Base-by-base conservation (phyloP, 2,329 filamentous ascomycete genomes). In the Aspergillaceae sp. region DNA sequence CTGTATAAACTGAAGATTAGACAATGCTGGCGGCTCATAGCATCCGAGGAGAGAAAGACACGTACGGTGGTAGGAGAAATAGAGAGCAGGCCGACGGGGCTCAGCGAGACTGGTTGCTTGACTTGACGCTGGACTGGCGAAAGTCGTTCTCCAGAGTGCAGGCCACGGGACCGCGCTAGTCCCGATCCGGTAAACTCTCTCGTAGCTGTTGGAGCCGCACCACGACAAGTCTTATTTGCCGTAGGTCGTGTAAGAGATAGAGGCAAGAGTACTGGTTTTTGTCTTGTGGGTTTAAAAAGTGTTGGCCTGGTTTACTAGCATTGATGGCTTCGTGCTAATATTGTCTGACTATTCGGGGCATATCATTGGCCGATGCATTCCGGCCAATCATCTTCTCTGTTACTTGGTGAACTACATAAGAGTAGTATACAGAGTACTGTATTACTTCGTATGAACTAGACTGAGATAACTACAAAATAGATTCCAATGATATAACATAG, bases 131-230 rank as follows among this genome's bases (percentile, higher is more conserved):
- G 53, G 44, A 42, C 41, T 41, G 45, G 49, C 19, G 53, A 51
- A 52, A 51, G 51, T 56, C 50, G 48, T 48, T 48, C 43, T 52
- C 46, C 47, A 48, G 51, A 50, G 49, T 53, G 51, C 48, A 51
- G 57, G 36, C 34, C 60, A 63, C 60, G 60, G 59, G 60, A 63
- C 58, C 10, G 36, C 60, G 56, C 62, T 65, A 65, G 53, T 58
- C 60, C 59, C 6, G 26, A 57, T 63, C 61, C 43, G 58, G 58
- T 19, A 19, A 52, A 38, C 26, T 38, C 26, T 26, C 27, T 38
- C 26, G 27, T 26, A 38, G 34, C 34, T 36, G 34, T 19, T 36
- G 34, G 34, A 19, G 34, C 34, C 34, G 34, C 34, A 36, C 26
- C 10, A 36, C 26, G 26, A 19, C n/a, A 10, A 10, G 19, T 19